These are phyloP conservation scores for Guyanaporus albipodus DNA, from an alignment of 768 basidiomycete genomes.

Conservation along the genomic window DNA sequence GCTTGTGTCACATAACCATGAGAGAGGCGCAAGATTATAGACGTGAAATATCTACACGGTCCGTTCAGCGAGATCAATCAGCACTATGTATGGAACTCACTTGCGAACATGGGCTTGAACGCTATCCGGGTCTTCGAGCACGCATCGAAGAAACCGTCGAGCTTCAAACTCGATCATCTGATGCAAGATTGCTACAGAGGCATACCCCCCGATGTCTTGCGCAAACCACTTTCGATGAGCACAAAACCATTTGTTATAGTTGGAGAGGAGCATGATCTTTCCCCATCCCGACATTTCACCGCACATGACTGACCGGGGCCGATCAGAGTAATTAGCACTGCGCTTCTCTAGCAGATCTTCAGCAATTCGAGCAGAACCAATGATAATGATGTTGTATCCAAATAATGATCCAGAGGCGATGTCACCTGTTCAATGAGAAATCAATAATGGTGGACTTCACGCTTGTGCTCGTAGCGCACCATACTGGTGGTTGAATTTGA, in stretches of 20 bases:
- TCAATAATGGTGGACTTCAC: not conserved
- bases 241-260: conserved; percentile 14
- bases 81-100: not conserved
- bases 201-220: conserved; percentile 4
- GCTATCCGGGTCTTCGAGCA: not conserved
- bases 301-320: conserved; percentile 17
- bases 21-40: conserved; percentile 33
- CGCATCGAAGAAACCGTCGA: not conserved
- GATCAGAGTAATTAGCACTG: conserved; percentile 38
- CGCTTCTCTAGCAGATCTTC: conserved; percentile 46
- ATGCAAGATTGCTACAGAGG: not conserved
- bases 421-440: conserved; percentile 8
- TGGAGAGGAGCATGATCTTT: conserved; percentile 16
- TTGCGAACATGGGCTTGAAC: conserved; percentile 1
- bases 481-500: conserved; percentile 10
- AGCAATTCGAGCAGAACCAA: conserved; percentile 41
- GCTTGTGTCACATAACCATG: conserved; percentile 39
- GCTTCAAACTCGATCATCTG: not conserved
- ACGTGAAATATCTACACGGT: not conserved
- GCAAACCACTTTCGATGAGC: conserved; percentile 18
- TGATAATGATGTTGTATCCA: conserved; percentile 36
- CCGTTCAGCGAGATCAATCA: not conserved
- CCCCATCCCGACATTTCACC: conserved; percentile 22
- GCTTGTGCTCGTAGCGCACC: conserved; percentile 5
- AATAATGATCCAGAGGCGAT: conserved; percentile 12